Evolutionary conservation across 495 filamentous ascomycete species (phyloP).

Genomic region (Penicillium chermesinum): DNA sequence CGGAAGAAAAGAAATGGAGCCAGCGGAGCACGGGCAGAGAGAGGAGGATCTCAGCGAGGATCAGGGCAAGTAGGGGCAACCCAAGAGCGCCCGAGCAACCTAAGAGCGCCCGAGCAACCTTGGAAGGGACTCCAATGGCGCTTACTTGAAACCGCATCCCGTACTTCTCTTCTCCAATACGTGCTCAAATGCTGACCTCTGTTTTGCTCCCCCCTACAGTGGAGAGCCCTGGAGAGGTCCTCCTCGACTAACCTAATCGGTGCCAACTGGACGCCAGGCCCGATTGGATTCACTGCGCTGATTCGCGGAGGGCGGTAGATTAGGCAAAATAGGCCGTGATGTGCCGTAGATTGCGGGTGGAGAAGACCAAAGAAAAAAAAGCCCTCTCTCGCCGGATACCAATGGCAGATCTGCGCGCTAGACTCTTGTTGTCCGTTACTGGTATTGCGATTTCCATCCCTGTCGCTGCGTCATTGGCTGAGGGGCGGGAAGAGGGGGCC

Average conservation of each 20-base stretch:
- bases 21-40: neutral
- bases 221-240: too few relatives aligned
- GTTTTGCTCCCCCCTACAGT: neutral
- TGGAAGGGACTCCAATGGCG: too few relatives aligned
- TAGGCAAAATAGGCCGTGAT: constrained; percentile 1
- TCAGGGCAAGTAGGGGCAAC: too few relatives aligned
- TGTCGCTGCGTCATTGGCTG: too few relatives aligned
- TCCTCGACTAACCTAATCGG: neutral
- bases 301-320: neutral
- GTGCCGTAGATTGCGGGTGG: neutral
- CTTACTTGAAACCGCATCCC: neutral
- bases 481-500: too few relatives aligned
- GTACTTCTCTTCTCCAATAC: neutral
- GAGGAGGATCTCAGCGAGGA: too few relatives aligned
- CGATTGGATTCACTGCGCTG: neutral
- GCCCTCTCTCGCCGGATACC: neutral
- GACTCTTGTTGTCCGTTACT: too few relatives aligned
- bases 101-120: too few relatives aligned
- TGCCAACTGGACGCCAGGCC: neutral
- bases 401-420: constrained; percentile 1
- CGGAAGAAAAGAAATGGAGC: too few relatives aligned
- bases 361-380: neutral
- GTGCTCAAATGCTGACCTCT: neutral
- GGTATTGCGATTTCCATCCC: too few relatives aligned
- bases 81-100: too few relatives aligned